These are phyloP conservation scores for Adansonia gregorii DNA, from an alignment of 441 rosid genomes.

Conservation along the genomic window DNA sequence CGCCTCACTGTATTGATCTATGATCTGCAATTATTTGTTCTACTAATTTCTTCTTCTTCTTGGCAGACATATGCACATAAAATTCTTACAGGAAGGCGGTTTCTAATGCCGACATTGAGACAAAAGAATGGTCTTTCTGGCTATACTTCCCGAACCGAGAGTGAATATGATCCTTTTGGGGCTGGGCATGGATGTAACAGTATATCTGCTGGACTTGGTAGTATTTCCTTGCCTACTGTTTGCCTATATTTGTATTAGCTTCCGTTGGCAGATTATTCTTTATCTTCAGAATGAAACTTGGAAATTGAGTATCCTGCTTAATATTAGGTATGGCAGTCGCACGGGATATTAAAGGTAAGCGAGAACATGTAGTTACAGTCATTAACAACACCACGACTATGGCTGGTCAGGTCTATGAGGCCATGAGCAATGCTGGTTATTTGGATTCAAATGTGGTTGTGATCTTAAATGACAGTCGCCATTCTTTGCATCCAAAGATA, in stretches of 20 bases:
- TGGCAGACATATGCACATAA: constrained; percentile 91
- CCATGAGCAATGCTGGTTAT: constrained; percentile 94
- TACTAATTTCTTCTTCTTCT: constrained; percentile 23
- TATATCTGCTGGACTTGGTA: constrained; percentile 94
- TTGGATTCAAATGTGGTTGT: constrained; percentile 88
- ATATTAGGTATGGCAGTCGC: constrained; percentile 82
- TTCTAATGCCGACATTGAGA: constrained; percentile 59
- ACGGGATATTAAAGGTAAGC: constrained; percentile 87
- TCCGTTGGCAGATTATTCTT: not conserved
- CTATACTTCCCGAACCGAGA: constrained; percentile 63
- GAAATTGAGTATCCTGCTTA: constrained; percentile 20
- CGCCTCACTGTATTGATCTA: not conserved
- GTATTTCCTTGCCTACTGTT: constrained; percentile 23
- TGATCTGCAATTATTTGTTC: constrained; percentile 4
- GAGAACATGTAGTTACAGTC: constrained; percentile 69
- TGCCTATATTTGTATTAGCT: not conserved
- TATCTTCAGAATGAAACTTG: not conserved
- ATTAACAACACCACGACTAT: constrained; percentile 77
- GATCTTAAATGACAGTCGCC: constrained; percentile 81
- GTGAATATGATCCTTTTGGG: constrained; percentile 88
- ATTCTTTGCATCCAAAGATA: constrained; percentile 71
- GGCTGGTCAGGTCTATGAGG: constrained; percentile 95
- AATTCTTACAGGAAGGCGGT: constrained; percentile 82
- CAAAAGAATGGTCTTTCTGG: constrained; percentile 69
- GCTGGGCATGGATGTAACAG: constrained; percentile 92